Evolutionary conservation across 2,329 filamentous ascomycete genomes (phyloP).

Genomic region (Pseudogymnoascus sp.): DNA sequence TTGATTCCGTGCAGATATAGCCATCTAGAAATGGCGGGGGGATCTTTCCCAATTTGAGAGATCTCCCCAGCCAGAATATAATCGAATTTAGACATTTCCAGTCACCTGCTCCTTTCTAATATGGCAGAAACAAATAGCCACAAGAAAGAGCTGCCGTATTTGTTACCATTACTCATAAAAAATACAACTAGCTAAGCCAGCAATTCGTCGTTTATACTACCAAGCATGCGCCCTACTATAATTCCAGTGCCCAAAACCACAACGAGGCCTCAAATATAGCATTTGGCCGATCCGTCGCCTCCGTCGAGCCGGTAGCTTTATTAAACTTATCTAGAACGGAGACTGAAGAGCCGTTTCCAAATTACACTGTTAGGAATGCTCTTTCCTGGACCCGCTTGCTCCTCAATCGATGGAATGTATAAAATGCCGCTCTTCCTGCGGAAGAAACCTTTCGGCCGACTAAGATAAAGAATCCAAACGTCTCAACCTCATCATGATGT

Average conservation of each 20-base stretch:
- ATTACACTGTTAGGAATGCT: not conserved
- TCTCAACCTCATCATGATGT: not conserved
- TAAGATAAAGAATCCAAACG: not conserved
- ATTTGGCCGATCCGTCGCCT: not conserved
- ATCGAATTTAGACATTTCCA: not conserved
- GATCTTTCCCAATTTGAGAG: not conserved
- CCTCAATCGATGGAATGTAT: not conserved
- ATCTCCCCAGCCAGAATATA: not conserved
- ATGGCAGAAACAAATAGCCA: not conserved
- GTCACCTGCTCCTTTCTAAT: slow-evolving; percentile 1
- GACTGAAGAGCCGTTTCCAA: not conserved
- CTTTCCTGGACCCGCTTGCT: not conserved
- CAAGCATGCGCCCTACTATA: not conserved
- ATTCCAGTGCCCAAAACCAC: not conserved
- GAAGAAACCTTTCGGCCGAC: not conserved
- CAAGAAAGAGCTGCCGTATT: not conserved
- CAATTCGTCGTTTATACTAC: not conserved
- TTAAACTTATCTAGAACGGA: not conserved
- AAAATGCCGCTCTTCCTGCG: not conserved
- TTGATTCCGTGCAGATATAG: not conserved
- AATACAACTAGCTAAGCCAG: not conserved
- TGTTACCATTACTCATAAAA: not conserved
- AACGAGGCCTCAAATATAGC: not conserved
- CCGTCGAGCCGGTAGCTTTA: not conserved
- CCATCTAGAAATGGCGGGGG: not conserved